A percentile compares a stretch with the other conserved stretches of the same genome.
phyloP scores from a whole-genome alignment of 495 filamentous ascomycete species.

The Tuber calosporum region DNA sequence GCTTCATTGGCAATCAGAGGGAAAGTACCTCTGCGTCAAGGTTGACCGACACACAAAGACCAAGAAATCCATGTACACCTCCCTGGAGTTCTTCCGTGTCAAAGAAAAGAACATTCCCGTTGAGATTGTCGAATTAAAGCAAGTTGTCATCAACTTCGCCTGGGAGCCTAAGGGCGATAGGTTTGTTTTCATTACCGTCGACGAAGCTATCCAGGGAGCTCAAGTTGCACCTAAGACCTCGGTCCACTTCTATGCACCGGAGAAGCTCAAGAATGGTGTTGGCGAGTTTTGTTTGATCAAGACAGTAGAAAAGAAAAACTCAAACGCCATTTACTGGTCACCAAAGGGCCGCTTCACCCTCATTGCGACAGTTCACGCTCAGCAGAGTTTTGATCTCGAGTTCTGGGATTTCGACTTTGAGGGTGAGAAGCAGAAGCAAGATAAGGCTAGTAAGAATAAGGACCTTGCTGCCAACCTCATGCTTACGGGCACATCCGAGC shows the following conservation, averaged over 20 bases:
- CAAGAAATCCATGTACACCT: constrained; percentile 94
- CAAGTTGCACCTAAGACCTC: constrained; percentile 89
- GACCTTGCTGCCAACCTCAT: constrained; percentile 90
- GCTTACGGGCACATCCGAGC: constrained; percentile 83
- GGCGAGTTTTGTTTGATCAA: constrained; percentile 94
- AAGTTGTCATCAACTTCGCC: constrained; percentile 96
- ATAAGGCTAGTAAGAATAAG: constrained; percentile 77
- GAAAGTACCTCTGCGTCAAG: constrained; percentile 91
- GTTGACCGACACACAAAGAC: constrained; percentile 98
- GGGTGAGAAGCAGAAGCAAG: constrained; percentile 55
- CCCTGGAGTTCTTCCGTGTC: constrained; percentile 95
- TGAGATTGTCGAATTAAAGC: constrained; percentile 95
- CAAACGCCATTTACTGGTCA: constrained; percentile 99
- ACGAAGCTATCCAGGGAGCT: constrained; percentile 67
- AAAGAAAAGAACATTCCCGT: constrained; percentile 95
- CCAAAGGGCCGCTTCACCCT: constrained; percentile 91
- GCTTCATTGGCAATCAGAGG: constrained; percentile 93
- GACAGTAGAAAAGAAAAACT: constrained; percentile 96
- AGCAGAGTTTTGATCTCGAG: constrained; percentile 87
- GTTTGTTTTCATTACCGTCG: constrained; percentile 93
- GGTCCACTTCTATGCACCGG: constrained; percentile 91
- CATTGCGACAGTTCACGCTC: constrained; percentile 82
- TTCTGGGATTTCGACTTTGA: constrained; percentile 98
- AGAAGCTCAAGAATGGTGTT: constrained; percentile 74
- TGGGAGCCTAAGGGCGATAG: constrained; percentile 97